Conservation (phyloP, 805 yeast species). For the Yarrowia bubula region DNA sequence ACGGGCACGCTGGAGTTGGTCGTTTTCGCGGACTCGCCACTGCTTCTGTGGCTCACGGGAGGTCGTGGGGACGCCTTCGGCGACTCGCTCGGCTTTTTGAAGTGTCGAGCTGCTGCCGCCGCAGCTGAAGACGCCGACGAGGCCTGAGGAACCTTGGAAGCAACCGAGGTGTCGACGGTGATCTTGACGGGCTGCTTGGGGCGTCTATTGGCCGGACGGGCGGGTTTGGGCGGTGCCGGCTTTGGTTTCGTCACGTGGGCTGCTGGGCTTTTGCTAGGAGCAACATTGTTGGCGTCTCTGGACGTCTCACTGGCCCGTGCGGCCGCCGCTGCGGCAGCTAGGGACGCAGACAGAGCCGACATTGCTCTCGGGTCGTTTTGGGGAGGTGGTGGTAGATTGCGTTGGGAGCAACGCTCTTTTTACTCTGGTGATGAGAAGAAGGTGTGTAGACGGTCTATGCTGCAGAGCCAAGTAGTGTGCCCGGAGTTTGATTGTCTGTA, state of each 20-base stretch:
- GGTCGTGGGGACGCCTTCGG: conserved; percentile 1
- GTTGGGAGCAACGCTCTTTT: conserved; percentile 18
- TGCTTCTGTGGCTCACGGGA: neutral
- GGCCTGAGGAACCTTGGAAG: neutral
- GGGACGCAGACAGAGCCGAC: conserved; percentile 28
- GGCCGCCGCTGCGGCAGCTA: conserved; percentile 27
- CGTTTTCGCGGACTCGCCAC: conserved; percentile 2
- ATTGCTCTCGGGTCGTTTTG: conserved; percentile 2
- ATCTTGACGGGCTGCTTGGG: conserved; percentile 14
- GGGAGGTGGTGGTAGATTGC: neutral
- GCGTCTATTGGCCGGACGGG: neutral
- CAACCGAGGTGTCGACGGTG: conserved; percentile 12
- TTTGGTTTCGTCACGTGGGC: neutral
- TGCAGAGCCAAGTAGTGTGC: conserved; percentile 25
- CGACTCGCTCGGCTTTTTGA: neutral
- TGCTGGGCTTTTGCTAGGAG: neutral
- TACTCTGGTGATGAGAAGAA: conserved; percentile 18
- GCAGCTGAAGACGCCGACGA: conserved; percentile 10
- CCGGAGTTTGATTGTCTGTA: conserved; percentile 25
- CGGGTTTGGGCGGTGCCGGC: neutral
- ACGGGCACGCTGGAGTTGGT: neutral
- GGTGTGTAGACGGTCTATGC: neutral
- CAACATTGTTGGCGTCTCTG: conserved; percentile 10
- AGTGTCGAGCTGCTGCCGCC: conserved; percentile 9
- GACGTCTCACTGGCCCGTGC: conserved; percentile 21